phyloP scores from a whole-genome alignment of 2,329 filamentous ascomycete genomes.

The Paraconiothyrium sp. region DNA sequence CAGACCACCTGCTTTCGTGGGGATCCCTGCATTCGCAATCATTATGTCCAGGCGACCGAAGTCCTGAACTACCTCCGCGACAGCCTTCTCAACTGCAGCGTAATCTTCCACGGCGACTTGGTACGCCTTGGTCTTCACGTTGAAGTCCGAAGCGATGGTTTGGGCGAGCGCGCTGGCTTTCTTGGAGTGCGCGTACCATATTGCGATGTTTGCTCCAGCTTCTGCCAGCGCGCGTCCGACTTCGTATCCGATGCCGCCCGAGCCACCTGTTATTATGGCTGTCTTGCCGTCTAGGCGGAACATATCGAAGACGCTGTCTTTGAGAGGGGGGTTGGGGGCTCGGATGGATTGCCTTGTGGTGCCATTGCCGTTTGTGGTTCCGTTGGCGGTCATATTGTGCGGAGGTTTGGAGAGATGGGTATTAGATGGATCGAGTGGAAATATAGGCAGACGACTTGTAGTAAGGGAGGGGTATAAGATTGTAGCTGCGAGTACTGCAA shows the following conservation, averaged over 20 bases:
- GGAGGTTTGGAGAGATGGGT: not conserved
- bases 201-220: constrained; percentile 62
- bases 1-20: constrained; percentile 41
- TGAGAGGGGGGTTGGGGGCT: constrained; percentile 12
- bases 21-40: constrained; percentile 83
- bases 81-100: constrained; percentile 71
- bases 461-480: not conserved
- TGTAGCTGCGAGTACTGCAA: not conserved
- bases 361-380: constrained; percentile 7
- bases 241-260: constrained; percentile 73
- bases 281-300: constrained; percentile 16
- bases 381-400: constrained; percentile 16
- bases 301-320: constrained; percentile 20
- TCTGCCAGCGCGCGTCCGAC: constrained; percentile 82
- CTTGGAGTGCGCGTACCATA: constrained; percentile 59
- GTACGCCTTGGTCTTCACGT: constrained; percentile 16
- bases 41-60: constrained; percentile 77
- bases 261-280: constrained; percentile 59
- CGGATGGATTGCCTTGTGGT: constrained; percentile 12
- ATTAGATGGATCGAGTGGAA: not conserved
- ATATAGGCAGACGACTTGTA: not conserved
- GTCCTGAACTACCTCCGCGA: constrained; percentile 70
- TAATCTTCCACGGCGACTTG: constrained; percentile 16
- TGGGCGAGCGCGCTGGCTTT: constrained; percentile 47
- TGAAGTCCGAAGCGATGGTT: constrained; percentile 72